A percentile compares a stretch with the other conserved stretches of the same genome.
phyloP scores from a whole-genome alignment of 2,329 filamentous ascomycete species.

The Nemania sp. region DNA sequence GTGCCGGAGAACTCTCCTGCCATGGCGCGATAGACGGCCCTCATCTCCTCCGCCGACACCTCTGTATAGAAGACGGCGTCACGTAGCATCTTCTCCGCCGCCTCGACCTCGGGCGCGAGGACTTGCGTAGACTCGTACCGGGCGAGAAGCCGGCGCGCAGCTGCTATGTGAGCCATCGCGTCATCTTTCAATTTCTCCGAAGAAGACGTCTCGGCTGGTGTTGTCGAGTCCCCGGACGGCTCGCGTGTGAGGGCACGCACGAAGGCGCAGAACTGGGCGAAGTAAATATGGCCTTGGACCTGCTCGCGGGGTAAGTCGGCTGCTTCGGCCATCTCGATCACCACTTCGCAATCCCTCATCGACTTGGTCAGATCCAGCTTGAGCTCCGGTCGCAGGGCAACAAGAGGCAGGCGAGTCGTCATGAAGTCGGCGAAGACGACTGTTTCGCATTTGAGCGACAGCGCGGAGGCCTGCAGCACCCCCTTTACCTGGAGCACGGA shows the following conservation, averaged over 20 bases:
- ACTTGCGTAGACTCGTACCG: constrained; percentile 13
- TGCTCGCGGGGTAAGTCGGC: constrained; percentile 48
- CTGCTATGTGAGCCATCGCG: constrained; percentile 21
- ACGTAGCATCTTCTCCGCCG: constrained; percentile 51
- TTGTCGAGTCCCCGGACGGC: neutral
- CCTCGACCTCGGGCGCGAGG: constrained; percentile 52
- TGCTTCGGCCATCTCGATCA: constrained; percentile 46
- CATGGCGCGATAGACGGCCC: constrained; percentile 58
- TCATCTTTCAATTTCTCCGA: constrained; percentile 18
- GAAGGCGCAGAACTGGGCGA: constrained; percentile 53
- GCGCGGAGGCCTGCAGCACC: constrained; percentile 47
- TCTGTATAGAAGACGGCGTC: constrained; percentile 52
- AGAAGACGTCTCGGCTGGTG: neutral
- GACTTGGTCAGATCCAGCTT: constrained; percentile 39
- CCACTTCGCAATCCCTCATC: constrained; percentile 44
- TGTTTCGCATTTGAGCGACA: constrained; percentile 56
- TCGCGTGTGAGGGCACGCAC: constrained; percentile 37
- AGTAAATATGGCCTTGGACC: constrained; percentile 56
- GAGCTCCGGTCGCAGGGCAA: constrained; percentile 15
- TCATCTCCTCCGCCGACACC: constrained; percentile 57
- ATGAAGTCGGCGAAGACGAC: constrained; percentile 50
- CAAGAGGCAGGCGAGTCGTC: constrained; percentile 21
- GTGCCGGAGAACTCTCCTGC: constrained; percentile 52
- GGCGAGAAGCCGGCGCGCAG: constrained; percentile 23
- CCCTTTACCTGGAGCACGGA: constrained; percentile 44